Evolutionary conservation across 2,329 filamentous ascomycete genomes (phyloP).

Genomic region (Lasiodiplodia gonubiensis): DNA sequence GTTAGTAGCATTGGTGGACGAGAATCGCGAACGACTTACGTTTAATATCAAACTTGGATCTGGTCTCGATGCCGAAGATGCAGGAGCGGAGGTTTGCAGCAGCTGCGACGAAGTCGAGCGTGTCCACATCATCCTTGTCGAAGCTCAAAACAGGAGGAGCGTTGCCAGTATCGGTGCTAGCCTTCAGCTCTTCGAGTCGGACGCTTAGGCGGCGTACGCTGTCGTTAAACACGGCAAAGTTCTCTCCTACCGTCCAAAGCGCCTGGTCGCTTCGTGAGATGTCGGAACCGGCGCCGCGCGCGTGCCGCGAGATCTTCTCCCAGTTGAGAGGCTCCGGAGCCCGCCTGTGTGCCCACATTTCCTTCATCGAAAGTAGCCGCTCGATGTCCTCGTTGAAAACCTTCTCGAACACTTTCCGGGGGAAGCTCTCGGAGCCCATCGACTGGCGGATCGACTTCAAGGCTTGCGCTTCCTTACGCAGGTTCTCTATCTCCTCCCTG

Average conservation of each 20-base stretch:
- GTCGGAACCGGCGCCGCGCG: slow-evolving; percentile 57
- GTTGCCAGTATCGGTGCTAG: slow-evolving; percentile 55
- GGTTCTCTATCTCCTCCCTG: slow-evolving; percentile 82
- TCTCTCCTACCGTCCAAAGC: slow-evolving; percentile 82
- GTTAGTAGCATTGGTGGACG: neutral
- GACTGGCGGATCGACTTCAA: slow-evolving; percentile 81
- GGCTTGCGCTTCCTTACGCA: slow-evolving; percentile 82
- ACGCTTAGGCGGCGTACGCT: slow-evolving; percentile 78
- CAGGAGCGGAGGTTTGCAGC: slow-evolving; percentile 87
- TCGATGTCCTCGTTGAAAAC: slow-evolving; percentile 87
- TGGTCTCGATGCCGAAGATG: slow-evolving; percentile 86
- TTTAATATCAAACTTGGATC: slow-evolving; percentile 95
- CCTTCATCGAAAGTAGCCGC: slow-evolving; percentile 82
- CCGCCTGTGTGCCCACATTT: slow-evolving; percentile 91
- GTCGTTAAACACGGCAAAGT: slow-evolving; percentile 83
- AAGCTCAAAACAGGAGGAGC: slow-evolving; percentile 73
- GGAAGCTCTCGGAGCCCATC: slow-evolving; percentile 78
- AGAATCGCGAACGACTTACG: slow-evolving; percentile 47
- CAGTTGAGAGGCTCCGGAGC: slow-evolving; percentile 77
- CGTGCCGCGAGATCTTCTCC: slow-evolving; percentile 62
- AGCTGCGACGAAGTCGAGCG: slow-evolving; percentile 90
- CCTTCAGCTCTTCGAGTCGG: slow-evolving; percentile 70
- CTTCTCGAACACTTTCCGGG: slow-evolving; percentile 85
- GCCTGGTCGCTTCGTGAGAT: slow-evolving; percentile 72
- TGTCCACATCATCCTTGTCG: slow-evolving; percentile 96